Base-by-base conservation (phyloP, 2,329 filamentous ascomycete species). In the Claviceps sp. region DNA sequence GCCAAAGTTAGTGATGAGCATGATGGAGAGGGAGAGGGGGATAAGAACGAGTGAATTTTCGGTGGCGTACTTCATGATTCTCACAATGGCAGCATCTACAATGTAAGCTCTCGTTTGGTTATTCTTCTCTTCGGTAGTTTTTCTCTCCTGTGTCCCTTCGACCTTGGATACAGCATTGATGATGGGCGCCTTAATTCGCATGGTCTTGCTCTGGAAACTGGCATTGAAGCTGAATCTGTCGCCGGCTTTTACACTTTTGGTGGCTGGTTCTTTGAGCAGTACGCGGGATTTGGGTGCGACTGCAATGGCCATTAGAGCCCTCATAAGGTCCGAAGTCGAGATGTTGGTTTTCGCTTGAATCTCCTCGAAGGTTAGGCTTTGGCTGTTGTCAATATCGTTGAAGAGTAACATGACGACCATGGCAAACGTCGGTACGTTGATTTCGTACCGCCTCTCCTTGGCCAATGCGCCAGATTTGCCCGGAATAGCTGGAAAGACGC, bases 381-480 rank as follows among this genome's bases (percentile, higher is more conserved):
- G 68, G 34, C 65, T 73, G 5, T 77, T 72, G 2, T 64, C 64
- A 0, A 94, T 62, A 40, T 91, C 82, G 61, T 97, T 97, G 75
- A 97, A 98, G 0, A 96, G 78, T 45, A 95, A 67, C 20, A 98
- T 69, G 24, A 97, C 82, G 20, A 96, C 72, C 87, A 97, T 95
- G 60, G 84, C 89, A 64, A 93, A 93, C 0, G 93, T 97, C 1
- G 89, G 85, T 20, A 95, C 89, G 55, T 89, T 95, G 52, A 98
- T 73, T 61, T 98, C 93, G 62, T 97, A 91, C 38, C 84, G 82
- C 37, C 85, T 77, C 57, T 86, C 83, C 53, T 77, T 80, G 53
- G 77, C 74, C 22, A 84, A 64, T 0, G 71, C 67, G 0, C 77
- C 74, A 2, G 82, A 78, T 61, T 89, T 89, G 37, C 85, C 84